phyloP scores from a whole-genome alignment of 768 basidiomycete species.

The Nidula microcarpa region DNA sequence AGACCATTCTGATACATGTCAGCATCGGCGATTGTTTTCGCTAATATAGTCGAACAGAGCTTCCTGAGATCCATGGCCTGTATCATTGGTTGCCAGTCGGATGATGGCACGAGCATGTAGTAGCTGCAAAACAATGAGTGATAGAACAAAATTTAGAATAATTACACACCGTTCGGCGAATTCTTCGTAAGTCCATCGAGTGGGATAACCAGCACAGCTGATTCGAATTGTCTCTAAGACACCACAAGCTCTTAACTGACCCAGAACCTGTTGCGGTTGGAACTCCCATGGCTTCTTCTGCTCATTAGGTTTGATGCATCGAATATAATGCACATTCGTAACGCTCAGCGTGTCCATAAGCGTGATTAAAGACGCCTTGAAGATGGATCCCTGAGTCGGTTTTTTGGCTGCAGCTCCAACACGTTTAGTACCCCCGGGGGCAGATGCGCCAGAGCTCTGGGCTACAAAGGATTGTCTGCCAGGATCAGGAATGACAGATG shows the following conservation, averaged over 20 bases:
- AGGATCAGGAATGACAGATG: conserved; percentile 85
- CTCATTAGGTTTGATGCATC: conserved; percentile 99
- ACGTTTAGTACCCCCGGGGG: conserved; percentile 46
- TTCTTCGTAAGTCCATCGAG: conserved; percentile 97
- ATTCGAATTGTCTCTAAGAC: conserved; percentile 98
- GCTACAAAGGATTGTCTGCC: conserved; percentile 73
- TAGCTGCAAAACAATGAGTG: conserved; percentile 51
- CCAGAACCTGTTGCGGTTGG: conserved; percentile 89
- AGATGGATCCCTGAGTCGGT: conserved; percentile 97
- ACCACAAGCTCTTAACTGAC: conserved; percentile 96
- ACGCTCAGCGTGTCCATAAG: conserved; percentile 97
- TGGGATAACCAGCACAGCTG: conserved; percentile 98
- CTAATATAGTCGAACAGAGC: conserved; percentile 82
- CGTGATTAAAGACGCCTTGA: conserved; percentile 90
- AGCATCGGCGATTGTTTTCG: conserved; percentile 83
- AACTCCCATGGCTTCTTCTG: conserved; percentile 96
- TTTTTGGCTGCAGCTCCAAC: conserved; percentile 74
- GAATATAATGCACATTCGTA: conserved; percentile 98
- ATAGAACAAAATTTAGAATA: background rate
- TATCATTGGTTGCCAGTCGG: conserved; percentile 84
- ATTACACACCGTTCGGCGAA: conserved; percentile 87
- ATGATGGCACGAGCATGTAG: conserved; percentile 91
- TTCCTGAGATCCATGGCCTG: conserved; percentile 74
- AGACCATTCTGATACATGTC: conserved; percentile 98
- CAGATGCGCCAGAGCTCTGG: conserved; percentile 28